phyloP scores from a whole-genome alignment of 345 rosid genomes.

The Brassica incana region DNA sequence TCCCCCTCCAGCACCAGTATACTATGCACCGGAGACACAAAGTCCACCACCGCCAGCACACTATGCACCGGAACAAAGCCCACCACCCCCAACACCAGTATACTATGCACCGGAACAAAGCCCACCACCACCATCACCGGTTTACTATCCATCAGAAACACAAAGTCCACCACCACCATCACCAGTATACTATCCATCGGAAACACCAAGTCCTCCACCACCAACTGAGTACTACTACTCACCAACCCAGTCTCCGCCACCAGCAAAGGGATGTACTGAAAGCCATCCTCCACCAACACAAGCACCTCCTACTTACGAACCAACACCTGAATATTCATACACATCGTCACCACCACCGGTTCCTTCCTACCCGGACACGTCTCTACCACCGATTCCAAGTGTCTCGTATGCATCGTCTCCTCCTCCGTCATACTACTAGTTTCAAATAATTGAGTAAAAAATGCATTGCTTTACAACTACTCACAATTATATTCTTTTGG shows the following conservation, averaged over 20 bases:
- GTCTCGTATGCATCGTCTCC: constrained; percentile 65
- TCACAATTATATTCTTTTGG: constrained; percentile 41
- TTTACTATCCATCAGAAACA: constrained; percentile 14
- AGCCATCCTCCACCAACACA: constrained; percentile 42
- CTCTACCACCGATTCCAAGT: constrained; percentile 58
- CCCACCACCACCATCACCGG: not conserved
- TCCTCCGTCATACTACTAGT: constrained; percentile 52
- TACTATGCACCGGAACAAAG: constrained; percentile 14
- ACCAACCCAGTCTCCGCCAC: constrained; percentile 40
- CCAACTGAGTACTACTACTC: constrained; percentile 30
- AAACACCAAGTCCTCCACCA: constrained; percentile 37
- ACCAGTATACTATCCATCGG: constrained; percentile 22
- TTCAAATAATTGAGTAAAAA: constrained; percentile 26
- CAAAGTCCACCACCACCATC: constrained; percentile 40
- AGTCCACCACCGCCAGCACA: constrained; percentile 36
- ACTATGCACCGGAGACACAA: constrained; percentile 23
- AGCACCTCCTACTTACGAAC: constrained; percentile 38
- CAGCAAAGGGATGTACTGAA: constrained; percentile 32
- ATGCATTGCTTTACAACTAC: constrained; percentile 26
- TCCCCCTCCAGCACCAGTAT: constrained; percentile 34
- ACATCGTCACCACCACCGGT: constrained; percentile 43
- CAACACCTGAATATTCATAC: constrained; percentile 40
- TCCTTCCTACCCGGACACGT: constrained; percentile 32
- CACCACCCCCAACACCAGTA: constrained; percentile 40
- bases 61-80: constrained; percentile 9